Percentiles rank a stretch among this genome's conserved stretches.
Evolutionary conservation across 495 filamentous ascomycete species (phyloP).

Genomic region (Rostrohypoxylon terebratum): DNA sequence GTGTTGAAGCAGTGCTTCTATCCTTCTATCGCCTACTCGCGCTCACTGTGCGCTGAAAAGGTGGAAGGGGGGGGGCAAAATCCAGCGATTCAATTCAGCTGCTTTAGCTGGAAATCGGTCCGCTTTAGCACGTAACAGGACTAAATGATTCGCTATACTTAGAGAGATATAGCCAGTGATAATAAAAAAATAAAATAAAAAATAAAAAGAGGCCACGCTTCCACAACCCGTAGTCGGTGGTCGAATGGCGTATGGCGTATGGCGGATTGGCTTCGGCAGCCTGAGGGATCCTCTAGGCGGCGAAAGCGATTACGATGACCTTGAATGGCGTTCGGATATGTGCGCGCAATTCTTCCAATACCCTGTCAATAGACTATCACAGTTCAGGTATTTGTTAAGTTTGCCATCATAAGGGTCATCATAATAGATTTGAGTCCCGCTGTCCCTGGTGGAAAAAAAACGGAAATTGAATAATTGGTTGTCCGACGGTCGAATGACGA

Average conservation of each 20-base stretch:
- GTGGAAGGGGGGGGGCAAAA: neutral
- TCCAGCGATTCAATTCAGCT: slow-evolving; percentile 30
- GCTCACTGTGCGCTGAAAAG: slow-evolving; percentile 31
- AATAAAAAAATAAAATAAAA: slow-evolving; percentile 16
- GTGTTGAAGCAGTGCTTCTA: neutral
- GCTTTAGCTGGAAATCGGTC: slow-evolving; percentile 24
- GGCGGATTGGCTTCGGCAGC: slow-evolving; percentile 17
- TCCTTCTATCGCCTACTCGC: neutral
- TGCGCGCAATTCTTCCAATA: slow-evolving; percentile 24
- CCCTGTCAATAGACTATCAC: slow-evolving; percentile 40
- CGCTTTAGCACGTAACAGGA: neutral
- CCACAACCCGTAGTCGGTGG: slow-evolving; percentile 15
- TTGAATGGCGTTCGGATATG: neutral
- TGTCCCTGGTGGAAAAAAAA: slow-evolving; percentile 29
- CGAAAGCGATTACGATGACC: slow-evolving; percentile 45
- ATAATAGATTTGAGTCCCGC: slow-evolving; percentile 37
- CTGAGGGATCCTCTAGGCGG: slow-evolving; percentile 32
- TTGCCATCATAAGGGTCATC: slow-evolving; percentile 39
- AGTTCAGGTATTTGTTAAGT: slow-evolving; percentile 35
- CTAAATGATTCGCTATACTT: slow-evolving; percentile 20
- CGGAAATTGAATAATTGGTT: slow-evolving; percentile 33
- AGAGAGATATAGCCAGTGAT: neutral
- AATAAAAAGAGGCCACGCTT: slow-evolving; percentile 38
- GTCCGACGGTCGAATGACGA: slow-evolving; percentile 39
- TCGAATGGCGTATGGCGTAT: slow-evolving; percentile 20